phyloP scores from a whole-genome alignment of 2,329 filamentous ascomycete species.

The Bertia moriformis region DNA sequence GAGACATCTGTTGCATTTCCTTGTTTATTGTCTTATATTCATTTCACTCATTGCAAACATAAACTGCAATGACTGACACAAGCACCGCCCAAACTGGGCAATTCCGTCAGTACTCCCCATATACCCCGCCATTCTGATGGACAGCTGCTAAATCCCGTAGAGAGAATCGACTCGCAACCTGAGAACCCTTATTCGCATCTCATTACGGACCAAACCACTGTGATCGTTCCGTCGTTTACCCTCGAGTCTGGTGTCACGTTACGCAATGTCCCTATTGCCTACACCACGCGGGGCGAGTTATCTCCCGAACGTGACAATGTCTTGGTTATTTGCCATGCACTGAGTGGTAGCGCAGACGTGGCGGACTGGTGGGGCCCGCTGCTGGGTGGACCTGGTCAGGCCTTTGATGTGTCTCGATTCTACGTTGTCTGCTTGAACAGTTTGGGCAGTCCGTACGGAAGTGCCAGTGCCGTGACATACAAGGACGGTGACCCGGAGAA shows the following conservation, averaged over 20 bases:
- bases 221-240: slow-evolving; percentile 10
- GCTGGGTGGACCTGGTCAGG: slow-evolving; percentile 30
- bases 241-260: slow-evolving; percentile 13
- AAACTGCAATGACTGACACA: too few species aligned
- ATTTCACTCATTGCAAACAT: too few species aligned
- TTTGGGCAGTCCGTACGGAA: slow-evolving; percentile 37
- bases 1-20: too few species aligned
- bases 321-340: slow-evolving; percentile 25
- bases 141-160: slow-evolving; percentile 2
- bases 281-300: slow-evolving; percentile 15
- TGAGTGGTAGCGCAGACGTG: slow-evolving; percentile 38
- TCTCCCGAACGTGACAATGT: slow-evolving; percentile 22
- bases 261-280: slow-evolving; percentile 12
- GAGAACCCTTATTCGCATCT: slow-evolving; percentile 11
- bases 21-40: too few species aligned
- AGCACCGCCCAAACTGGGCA: not conserved
- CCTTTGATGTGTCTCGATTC: slow-evolving; percentile 34
- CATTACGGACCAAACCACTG: slow-evolving; percentile 11
- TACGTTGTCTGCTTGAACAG: slow-evolving; percentile 38
- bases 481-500: slow-evolving; percentile 1
- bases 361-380: slow-evolving; percentile 40
- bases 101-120: slow-evolving; percentile 1
- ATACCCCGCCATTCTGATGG: not conserved
- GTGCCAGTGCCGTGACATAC: slow-evolving; percentile 13
- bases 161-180: slow-evolving; percentile 2